Conservation (phyloP, 257 asterid species). For the Rehmannia glutinosa region DNA sequence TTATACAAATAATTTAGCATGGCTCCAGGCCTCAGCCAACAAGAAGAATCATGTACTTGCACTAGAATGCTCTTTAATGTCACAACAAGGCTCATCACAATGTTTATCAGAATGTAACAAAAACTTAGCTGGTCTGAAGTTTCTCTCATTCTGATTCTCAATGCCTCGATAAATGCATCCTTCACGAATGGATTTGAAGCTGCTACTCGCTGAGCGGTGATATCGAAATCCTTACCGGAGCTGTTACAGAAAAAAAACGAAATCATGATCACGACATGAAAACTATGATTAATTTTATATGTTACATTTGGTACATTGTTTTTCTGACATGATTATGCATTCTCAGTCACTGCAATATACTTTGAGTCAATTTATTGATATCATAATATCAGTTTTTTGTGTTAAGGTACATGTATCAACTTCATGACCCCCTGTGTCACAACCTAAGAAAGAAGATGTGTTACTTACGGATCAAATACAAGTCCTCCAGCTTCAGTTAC, state of each 20-base stretch:
- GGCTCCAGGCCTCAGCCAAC: no score
- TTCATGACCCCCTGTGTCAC: no score
- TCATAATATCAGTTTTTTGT: no score
- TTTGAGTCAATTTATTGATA: no score
- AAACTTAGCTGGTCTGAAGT: conserved; percentile 13
- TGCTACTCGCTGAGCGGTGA: conserved; percentile 72
- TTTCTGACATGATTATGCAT: no score
- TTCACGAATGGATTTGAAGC: conserved; percentile 66
- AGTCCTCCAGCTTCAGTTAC: conserved; percentile 81
- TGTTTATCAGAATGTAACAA: conserved; percentile 15
- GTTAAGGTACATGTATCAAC: no score
- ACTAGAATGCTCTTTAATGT: no score
- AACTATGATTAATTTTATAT: neutral
- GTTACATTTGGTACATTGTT: neutral
- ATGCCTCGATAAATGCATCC: conserved; percentile 57
- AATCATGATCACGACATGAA: neutral
- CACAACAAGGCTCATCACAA: no score
- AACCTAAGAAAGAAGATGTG: neutral
- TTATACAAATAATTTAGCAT: no score
- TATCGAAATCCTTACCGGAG: conserved; percentile 62
- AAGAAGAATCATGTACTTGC: no score
- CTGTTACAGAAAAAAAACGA: conserved; percentile 28
- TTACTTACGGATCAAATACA: conserved; percentile 79
- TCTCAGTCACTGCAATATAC: no score
- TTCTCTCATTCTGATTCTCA: conserved; percentile 45